Evolutionary conservation across 139 green algal genomes (phyloP).

Genomic region (Coelastrella sp.): DNA sequence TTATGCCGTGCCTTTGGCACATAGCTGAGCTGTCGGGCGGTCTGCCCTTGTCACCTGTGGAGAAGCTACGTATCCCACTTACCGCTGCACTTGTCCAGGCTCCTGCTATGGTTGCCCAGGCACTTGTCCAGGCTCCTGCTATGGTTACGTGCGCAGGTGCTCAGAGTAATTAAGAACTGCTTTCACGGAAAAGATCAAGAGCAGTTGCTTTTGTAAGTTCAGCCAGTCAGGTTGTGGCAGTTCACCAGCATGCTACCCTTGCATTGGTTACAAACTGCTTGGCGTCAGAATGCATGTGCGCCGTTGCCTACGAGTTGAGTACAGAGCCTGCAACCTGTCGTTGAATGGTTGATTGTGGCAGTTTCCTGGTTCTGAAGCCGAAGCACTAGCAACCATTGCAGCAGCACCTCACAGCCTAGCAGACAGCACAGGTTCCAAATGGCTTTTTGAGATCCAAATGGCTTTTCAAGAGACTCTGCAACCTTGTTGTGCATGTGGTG

Average conservation of each 20-base stretch:
- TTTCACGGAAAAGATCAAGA: not conserved
- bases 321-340: too few species aligned
- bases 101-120: not conserved
- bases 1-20: too few species aligned
- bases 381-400: too few species aligned
- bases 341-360: not conserved
- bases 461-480: too few species aligned
- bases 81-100: not conserved
- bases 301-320: too few species aligned
- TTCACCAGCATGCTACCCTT: not conserved
- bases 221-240: not conserved
- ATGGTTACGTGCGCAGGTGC: not conserved
- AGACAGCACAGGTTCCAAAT: too few species aligned
- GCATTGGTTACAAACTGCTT: not conserved
- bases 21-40: too few species aligned
- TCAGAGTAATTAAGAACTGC: not conserved
- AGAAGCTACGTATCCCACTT: not conserved
- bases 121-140: too few species aligned
- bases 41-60: too few species aligned
- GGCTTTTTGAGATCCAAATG: too few species aligned
- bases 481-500: not conserved
- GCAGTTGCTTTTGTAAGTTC: conserved; percentile 28
- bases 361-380: not conserved
- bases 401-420: too few species aligned
- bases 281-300: too few species aligned